These are phyloP conservation scores for Sarocladium oryzae DNA, from an alignment of 2,329 filamentous ascomycete species.

Conservation along the genomic window DNA sequence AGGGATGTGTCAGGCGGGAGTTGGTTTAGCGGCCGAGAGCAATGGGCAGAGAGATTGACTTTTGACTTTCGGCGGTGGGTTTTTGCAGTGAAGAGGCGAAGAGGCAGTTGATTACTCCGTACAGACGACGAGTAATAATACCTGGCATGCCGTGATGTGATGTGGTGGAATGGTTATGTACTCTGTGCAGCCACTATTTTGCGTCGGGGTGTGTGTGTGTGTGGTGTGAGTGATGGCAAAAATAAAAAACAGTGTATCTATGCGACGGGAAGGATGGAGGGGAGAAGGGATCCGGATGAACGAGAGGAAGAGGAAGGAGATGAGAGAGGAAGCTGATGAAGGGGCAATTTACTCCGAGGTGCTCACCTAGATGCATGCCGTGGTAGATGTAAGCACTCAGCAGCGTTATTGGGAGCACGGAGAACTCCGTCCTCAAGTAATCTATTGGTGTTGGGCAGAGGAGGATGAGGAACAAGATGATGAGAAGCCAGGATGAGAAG, in stretches of 20 bases:
- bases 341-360: too few relatives aligned
- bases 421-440: too few relatives aligned
- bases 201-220: not conserved
- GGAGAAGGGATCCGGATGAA: not conserved
- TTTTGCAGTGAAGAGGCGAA: not conserved
- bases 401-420: too few relatives aligned
- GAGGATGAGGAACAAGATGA: too few relatives aligned
- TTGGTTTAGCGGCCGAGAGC: constrained; percentile 4
- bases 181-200: too few relatives aligned
- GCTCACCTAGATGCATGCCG: too few relatives aligned
- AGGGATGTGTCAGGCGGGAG: constrained; percentile 3
- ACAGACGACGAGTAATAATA: too few relatives aligned
- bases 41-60: constrained; percentile 1
- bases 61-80: not conserved
- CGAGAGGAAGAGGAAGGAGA: not conserved
- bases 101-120: not conserved
- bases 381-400: too few relatives aligned
- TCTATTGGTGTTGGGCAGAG: not conserved
- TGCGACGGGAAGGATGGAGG: not conserved
- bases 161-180: too few relatives aligned
- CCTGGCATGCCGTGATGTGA: too few relatives aligned
- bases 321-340: too few relatives aligned
- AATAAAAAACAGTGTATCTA: not conserved
- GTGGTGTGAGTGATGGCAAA: not conserved
- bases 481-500: too few relatives aligned